These are phyloP conservation scores for Asterionellopsis glacialis DNA, from an alignment of 108 stramenopile species.

Conservation along the genomic window DNA sequence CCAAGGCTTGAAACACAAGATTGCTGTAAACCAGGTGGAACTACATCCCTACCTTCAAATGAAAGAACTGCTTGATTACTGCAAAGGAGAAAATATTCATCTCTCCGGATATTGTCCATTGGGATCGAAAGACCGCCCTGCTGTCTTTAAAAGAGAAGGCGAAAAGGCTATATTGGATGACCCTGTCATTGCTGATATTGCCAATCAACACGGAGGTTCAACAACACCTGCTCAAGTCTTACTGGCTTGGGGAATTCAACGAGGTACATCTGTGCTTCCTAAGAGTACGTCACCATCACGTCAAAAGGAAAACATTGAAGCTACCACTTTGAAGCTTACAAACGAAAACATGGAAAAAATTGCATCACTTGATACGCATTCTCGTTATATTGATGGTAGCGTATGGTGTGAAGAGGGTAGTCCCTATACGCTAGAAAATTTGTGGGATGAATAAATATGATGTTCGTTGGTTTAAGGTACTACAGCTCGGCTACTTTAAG, in stretches of 20 bases:
- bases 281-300: conserved; percentile 39
- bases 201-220: conserved; percentile 26
- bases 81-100: conserved; percentile 56
- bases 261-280: conserved; percentile 52
- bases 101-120: conserved; percentile 73
- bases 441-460: too few species aligned
- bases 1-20: neutral
- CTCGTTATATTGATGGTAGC: conserved; percentile 17
- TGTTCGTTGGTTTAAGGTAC: too few species aligned
- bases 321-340: neutral
- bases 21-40: conserved; percentile 55
- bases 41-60: conserved; percentile 62
- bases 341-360: conserved; percentile 15
- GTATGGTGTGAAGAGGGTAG: conserved; percentile 5
- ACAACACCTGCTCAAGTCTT: conserved; percentile 63
- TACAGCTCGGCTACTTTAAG: too few species aligned
- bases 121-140: conserved; percentile 20
- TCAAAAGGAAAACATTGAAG: conserved; percentile 52
- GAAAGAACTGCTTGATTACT: conserved; percentile 66
- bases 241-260: conserved; percentile 59
- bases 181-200: conserved; percentile 38
- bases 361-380: conserved; percentile 13
- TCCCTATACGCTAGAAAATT: too few species aligned
- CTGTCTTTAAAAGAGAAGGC: neutral
- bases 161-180: conserved; percentile 19